These are phyloP conservation scores for Penicillium carneum DNA, from an alignment of 2,329 filamentous ascomycete species.

Conservation along the genomic window DNA sequence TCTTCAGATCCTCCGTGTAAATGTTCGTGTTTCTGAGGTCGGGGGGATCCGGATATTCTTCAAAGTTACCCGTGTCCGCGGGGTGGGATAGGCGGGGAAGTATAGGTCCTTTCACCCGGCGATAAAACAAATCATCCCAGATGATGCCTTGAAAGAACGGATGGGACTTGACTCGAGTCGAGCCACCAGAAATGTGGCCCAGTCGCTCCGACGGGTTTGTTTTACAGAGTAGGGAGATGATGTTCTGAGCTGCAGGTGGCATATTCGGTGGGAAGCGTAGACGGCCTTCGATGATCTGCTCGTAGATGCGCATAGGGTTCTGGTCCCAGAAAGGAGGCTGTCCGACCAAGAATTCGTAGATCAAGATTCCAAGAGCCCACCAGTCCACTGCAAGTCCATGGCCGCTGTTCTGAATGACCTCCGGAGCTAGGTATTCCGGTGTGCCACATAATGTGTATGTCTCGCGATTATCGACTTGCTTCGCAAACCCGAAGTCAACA, in stretches of 20 bases:
- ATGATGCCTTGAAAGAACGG: slow-evolving; percentile 68
- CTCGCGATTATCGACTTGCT: slow-evolving; percentile 64
- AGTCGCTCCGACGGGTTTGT: slow-evolving; percentile 69
- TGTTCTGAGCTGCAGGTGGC: slow-evolving; percentile 65
- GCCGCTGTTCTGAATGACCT: slow-evolving; percentile 71
- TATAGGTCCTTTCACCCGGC: slow-evolving; percentile 67
- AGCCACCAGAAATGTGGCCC: slow-evolving; percentile 68
- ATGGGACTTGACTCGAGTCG: slow-evolving; percentile 65
- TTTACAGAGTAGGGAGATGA: slow-evolving; percentile 68
- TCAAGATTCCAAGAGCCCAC: slow-evolving; percentile 72
- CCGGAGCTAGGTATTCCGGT: slow-evolving; percentile 71
- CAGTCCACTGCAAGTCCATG: slow-evolving; percentile 72
- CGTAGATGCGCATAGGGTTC: slow-evolving; percentile 73
- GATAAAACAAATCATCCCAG: slow-evolving; percentile 69
- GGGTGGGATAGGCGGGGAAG: slow-evolving; percentile 66
- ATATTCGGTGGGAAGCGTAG: slow-evolving; percentile 68
- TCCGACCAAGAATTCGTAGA: slow-evolving; percentile 72
- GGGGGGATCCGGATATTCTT: slow-evolving; percentile 66
- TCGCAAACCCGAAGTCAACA: slow-evolving; percentile 73
- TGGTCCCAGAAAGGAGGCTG: slow-evolving; percentile 74
- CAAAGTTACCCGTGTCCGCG: slow-evolving; percentile 70
- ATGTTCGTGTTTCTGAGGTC: slow-evolving; percentile 59
- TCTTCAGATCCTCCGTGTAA: slow-evolving; percentile 67
- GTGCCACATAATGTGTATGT: slow-evolving; percentile 73
- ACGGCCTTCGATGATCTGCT: slow-evolving; percentile 70